Conservation (phyloP, 139 green algal genomes). For the Pycnococcus provasolii region DNA sequence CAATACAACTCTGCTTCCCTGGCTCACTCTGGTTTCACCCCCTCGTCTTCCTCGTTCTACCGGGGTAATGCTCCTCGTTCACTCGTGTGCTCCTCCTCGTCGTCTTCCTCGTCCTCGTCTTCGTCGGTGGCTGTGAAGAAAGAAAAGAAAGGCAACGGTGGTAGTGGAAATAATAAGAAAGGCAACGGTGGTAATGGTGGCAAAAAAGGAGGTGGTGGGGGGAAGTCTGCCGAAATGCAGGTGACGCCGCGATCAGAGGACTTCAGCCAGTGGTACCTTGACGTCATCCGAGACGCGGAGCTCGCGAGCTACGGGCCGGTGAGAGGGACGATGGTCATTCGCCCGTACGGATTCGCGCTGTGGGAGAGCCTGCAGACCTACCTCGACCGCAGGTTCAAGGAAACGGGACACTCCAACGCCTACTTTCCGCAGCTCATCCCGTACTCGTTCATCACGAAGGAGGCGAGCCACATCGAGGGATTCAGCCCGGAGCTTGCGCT, state of each 20-base stretch:
- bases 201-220: neutral
- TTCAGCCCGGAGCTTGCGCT: conserved; percentile 96
- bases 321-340: conserved; percentile 96
- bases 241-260: conserved; percentile 32
- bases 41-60: no score
- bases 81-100: no score
- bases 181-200: conserved; percentile 2
- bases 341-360: conserved; percentile 81
- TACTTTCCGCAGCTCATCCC: conserved; percentile 99
- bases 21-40: no score
- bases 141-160: neutral
- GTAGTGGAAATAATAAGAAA: neutral
- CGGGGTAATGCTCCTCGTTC: no score
- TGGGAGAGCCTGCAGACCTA: conserved; percentile 64
- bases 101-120: no score
- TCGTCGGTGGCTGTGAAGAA: no score
- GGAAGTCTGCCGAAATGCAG: no score
- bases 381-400: conserved; percentile 78
- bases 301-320: conserved; percentile 97
- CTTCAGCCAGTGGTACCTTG: conserved; percentile 78
- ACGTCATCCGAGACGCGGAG: conserved; percentile 84
- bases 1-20: no score
- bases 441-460: conserved; percentile 92
- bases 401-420: conserved; percentile 74
- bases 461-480: conserved; percentile 97